These are phyloP conservation scores for Penicillium sp. DNA, from an alignment of 2,329 filamentous ascomycete genomes.

Conservation along the genomic window DNA sequence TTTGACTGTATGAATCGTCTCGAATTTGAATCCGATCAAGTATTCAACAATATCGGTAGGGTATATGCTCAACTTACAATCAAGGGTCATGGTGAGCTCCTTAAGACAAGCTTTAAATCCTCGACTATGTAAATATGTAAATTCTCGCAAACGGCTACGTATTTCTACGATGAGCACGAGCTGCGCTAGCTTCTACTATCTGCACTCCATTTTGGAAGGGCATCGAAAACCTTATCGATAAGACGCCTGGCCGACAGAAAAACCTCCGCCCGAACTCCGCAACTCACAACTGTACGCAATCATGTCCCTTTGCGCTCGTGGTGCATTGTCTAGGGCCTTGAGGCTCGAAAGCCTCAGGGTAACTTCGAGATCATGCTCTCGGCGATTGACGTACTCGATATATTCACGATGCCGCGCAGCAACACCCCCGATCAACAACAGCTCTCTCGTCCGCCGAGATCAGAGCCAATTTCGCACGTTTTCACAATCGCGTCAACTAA, in stretches of 20 bases:
- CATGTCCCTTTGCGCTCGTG: conserved; percentile 37
- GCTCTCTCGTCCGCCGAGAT: neutral
- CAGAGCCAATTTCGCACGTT: conserved; percentile 23
- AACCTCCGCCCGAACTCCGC: conserved; percentile 26
- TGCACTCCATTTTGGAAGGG: neutral
- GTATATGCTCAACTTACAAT: too few species aligned
- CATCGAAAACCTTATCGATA: conserved; percentile 26
- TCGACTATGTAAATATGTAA: too few species aligned
- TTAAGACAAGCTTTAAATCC: too few species aligned
- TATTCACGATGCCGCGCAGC: neutral
- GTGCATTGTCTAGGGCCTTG: conserved; percentile 26
- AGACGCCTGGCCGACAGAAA: conserved; percentile 23
- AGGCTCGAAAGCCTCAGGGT: conserved; percentile 13
- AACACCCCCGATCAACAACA: neutral
- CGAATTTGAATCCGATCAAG: neutral
- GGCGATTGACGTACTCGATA: neutral
- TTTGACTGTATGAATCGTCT: neutral
- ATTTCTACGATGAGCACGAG: too few species aligned
- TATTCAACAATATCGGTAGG: too few species aligned
- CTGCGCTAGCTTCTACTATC: too few species aligned
- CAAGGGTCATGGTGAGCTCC: too few species aligned
- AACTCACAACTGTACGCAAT: conserved; percentile 15
- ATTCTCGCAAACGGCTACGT: too few species aligned
- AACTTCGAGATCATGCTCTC: neutral
- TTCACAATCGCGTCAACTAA: conserved; percentile 21